These are phyloP conservation scores for Melaleuca alternifolia DNA, from an alignment of 345 rosid species.

Conservation along the genomic window DNA sequence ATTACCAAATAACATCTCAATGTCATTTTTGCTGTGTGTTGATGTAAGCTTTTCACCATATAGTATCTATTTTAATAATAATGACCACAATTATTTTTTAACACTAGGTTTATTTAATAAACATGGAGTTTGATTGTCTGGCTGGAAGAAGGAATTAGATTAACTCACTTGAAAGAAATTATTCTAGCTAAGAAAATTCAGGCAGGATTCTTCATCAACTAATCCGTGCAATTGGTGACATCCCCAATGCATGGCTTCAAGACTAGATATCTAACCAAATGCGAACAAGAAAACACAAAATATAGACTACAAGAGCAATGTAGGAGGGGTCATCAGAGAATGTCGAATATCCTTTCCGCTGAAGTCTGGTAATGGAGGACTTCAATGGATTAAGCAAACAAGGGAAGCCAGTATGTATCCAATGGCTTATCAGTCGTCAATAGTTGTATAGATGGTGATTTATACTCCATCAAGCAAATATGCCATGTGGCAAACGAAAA, in stretches of 20 bases:
- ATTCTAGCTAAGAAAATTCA: not conserved
- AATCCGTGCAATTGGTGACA: not conserved
- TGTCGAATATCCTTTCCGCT: not conserved
- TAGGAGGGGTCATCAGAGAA: not conserved
- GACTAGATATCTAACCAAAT: not conserved
- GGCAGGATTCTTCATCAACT: not conserved
- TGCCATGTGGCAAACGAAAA: not conserved
- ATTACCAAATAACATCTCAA: not conserved
- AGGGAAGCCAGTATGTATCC: not conserved
- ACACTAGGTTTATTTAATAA: not conserved
- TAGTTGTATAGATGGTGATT: not conserved
- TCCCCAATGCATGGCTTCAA: not conserved
- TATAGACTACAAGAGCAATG: not conserved
- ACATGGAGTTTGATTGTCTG: not conserved
- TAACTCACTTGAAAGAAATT: not conserved
- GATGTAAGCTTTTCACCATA: too few relatives aligned
- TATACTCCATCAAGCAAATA: not conserved
- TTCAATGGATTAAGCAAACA: too few relatives aligned
- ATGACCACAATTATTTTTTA: not conserved
- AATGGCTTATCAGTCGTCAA: not conserved
- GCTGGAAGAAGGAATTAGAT: not conserved
- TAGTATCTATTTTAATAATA: too few relatives aligned
- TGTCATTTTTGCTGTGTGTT: not conserved
- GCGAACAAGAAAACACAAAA: not conserved
- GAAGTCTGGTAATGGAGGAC: too few relatives aligned